Base-by-base conservation (phyloP, 176 grass and related monocot genomes). In the Zoysia pacifica region DNA sequence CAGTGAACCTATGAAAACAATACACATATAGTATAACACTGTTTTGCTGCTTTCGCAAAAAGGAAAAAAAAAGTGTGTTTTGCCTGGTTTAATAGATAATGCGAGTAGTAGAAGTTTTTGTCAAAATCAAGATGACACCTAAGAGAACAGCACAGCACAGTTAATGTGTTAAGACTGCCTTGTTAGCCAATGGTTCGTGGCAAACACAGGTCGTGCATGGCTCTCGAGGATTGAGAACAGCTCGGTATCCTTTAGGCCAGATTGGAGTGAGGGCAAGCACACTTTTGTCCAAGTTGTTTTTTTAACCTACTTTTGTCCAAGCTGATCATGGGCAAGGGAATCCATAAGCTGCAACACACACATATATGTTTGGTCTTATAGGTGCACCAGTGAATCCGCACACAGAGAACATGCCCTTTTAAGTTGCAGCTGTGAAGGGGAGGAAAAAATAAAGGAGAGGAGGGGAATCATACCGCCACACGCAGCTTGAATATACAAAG, bases 271-370 rank as follows among this genome's bases (percentile, higher is more conserved):
- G 7, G 18, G 42, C 14, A 41, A 5, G 40, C 38, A 44, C 46
- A 13, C 62, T 52, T 79, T 73, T 67, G 83, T 42, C 60, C 69
- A 45, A 53, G 6, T 55, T 11, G 63, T 28, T 28, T 28, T 28
- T 28, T 28, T 28, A 28, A 28, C 28, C 28, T 14, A 15, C 58
- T 49, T 78, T 78, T 53, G 74, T 46, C 55, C 66, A 41, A 49
- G 16, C 38, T 43, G 80, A 79, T 62, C 62, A 74, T 75, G 44
- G 47, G 53, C 62, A 63, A 69, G 76, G 79, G 69, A 80, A 75
- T 4, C 60, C 67, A 73, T 56, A 67, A 5, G 62, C 61, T 67
- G 11, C 43, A 58, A 58, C 39, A 37, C 73, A 66, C 42, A n/a
- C 19, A 79, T 28, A 35, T 53, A 37, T 7, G 77, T 10, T 38